Evolutionary conservation across 352 stramenopile species (phyloP).

Genomic region (Peronospora belbahrii): DNA sequence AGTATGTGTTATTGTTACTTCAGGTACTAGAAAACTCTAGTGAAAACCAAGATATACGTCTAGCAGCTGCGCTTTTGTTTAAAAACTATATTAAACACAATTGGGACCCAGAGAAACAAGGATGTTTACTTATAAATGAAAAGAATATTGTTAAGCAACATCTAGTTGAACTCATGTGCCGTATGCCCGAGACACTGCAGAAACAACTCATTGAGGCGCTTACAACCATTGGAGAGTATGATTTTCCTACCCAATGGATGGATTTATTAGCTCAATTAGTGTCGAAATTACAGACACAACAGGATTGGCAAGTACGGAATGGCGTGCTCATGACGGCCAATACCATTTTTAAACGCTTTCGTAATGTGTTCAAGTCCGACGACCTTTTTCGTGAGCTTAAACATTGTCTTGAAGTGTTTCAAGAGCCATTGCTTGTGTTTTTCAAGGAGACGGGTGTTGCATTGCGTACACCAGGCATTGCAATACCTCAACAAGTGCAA

Average conservation of each 20-base stretch:
- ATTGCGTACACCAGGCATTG: conserved; percentile 33
- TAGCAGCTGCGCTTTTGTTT: conserved; percentile 84
- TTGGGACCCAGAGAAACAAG: conserved; percentile 89
- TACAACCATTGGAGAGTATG: conserved; percentile 93
- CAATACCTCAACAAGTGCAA: conserved; percentile 46
- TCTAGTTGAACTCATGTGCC: conserved; percentile 98
- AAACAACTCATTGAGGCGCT: conserved; percentile 95
- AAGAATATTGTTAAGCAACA: conserved; percentile 94
- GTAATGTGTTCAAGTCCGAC: conserved; percentile 95
- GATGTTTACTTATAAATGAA: conserved; percentile 73
- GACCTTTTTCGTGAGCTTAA: conserved; percentile 92
- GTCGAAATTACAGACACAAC: conserved; percentile 82
- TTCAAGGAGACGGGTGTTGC: conserved; percentile 64
- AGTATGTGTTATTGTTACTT: conserved; percentile 65
- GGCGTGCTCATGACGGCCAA: conserved; percentile 97
- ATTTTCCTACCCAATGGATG: conserved; percentile 97
- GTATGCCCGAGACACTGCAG: conserved; percentile 88
- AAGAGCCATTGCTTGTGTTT: conserved; percentile 71
- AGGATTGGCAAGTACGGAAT: conserved; percentile 89
- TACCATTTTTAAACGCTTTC: conserved; percentile 96
- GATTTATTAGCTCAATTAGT: conserved; percentile 93
- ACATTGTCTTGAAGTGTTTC: conserved; percentile 91
- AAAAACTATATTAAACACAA: conserved; percentile 98
- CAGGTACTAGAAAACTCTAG: conserved; percentile 59
- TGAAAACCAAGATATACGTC: conserved; percentile 58